Conservation (phyloP, 306 rosid genomes). For the Pyrus bretschneideri region DNA sequence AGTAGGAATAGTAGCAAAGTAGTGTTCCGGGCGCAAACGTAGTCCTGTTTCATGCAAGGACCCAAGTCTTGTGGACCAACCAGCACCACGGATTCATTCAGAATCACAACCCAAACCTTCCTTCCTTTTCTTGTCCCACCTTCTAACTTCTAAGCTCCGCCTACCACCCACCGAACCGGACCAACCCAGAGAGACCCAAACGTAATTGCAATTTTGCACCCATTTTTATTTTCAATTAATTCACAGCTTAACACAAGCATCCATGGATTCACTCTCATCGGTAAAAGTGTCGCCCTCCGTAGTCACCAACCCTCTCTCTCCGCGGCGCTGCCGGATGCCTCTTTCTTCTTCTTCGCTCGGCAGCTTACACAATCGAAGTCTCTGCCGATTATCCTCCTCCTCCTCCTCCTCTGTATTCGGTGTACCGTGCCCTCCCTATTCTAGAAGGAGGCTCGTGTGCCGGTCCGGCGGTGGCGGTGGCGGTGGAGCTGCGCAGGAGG, state of each 20-base stretch:
- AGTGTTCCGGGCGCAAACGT: too few relatives aligned
- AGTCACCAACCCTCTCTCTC: conserved; percentile 34
- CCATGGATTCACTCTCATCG: conserved; percentile 85
- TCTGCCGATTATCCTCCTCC: conserved; percentile 10
- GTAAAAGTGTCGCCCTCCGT: conserved; percentile 48
- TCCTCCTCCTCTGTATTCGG: conserved; percentile 8
- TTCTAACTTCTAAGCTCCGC: conserved; percentile 7
- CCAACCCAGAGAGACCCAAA: not conserved
- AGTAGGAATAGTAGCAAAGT: too few relatives aligned
- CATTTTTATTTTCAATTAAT: not conserved
- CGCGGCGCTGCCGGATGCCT: conserved; percentile 23
- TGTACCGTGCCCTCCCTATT: conserved; percentile 4
- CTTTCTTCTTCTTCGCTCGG: conserved; percentile 11
- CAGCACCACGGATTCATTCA: not conserved
- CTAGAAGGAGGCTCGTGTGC: conserved; percentile 20
- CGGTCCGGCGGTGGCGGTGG: conserved; percentile 27
- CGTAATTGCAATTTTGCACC: not conserved
- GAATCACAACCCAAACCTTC: conserved; percentile 4
- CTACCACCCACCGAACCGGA: not conserved
- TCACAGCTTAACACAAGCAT: not conserved
- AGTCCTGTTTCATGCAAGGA: not conserved
- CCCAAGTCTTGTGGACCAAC: conserved; percentile 6
- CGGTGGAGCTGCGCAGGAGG: conserved; percentile 11
- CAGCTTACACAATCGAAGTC: conserved; percentile 7
- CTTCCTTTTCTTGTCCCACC: conserved; percentile 22